phyloP scores from a whole-genome alignment of 768 basidiomycete species.

The Boletus huronensis region DNA sequence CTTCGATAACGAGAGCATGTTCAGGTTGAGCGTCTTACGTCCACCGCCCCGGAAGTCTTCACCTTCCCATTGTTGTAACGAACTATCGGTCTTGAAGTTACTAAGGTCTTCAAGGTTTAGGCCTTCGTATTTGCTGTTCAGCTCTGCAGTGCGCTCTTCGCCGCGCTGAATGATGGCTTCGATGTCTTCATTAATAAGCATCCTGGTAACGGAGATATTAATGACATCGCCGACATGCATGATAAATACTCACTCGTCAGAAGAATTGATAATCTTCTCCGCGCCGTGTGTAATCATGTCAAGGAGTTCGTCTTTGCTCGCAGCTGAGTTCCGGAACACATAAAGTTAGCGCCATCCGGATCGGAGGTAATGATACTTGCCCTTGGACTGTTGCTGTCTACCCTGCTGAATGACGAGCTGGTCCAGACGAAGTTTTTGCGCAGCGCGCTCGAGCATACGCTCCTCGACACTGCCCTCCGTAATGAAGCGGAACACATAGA shows the following conservation, averaged over 20 bases:
- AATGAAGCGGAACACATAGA: conserved; percentile 85
- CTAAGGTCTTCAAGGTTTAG: conserved; percentile 92
- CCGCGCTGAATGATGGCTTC: conserved; percentile 90
- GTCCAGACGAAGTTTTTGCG: conserved; percentile 91
- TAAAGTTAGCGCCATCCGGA: neutral
- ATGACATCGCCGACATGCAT: neutral
- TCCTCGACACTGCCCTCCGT: conserved; percentile 88
- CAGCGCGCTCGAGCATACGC: conserved; percentile 84
- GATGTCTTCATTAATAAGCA: conserved; percentile 84
- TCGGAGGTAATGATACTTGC: conserved; percentile 34
- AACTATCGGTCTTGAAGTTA: conserved; percentile 94
- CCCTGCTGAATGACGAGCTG: conserved; percentile 98
- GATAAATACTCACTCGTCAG: conserved; percentile 55
- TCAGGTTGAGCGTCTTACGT: conserved; percentile 69
- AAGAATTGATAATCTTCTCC: conserved; percentile 88
- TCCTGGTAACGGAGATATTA: conserved; percentile 36
- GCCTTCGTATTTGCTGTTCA: conserved; percentile 89
- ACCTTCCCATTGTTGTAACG: conserved; percentile 92
- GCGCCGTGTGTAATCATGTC: conserved; percentile 99
- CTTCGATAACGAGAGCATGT: conserved; percentile 84
- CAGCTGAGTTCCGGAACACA: conserved; percentile 45
- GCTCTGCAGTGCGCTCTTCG: conserved; percentile 83
- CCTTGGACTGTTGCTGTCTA: conserved; percentile 75
- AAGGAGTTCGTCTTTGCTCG: conserved; percentile 91
- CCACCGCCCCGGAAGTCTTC: conserved; percentile 84